These are phyloP conservation scores for Wickerhamomyces chaumierensis DNA, from an alignment of 805 yeast genomes.

Conservation along the genomic window DNA sequence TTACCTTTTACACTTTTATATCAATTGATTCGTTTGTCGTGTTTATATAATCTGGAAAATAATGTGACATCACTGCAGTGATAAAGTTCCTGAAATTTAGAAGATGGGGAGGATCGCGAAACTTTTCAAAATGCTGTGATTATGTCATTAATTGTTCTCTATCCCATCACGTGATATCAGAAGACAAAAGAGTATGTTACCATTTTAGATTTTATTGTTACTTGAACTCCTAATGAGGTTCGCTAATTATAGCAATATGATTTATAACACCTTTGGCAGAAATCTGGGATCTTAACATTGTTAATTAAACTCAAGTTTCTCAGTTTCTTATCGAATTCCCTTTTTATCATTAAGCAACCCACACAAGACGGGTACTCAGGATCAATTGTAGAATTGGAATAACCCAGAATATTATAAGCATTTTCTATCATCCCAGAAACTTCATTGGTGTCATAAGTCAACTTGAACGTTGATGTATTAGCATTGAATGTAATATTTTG, in stretches of 20 bases:
- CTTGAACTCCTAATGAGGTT: too few relatives aligned
- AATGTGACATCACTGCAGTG: too few relatives aligned
- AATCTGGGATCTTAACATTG: constrained; percentile 18
- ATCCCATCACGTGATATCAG: too few relatives aligned
- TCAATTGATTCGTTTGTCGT: too few relatives aligned
- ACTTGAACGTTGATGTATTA: constrained; percentile 49
- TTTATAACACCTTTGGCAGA: constrained; percentile 27
- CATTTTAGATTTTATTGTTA: too few relatives aligned
- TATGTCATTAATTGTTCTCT: too few relatives aligned
- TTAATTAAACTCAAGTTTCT: constrained; percentile 12
- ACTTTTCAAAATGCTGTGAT: too few relatives aligned
- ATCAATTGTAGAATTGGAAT: constrained; percentile 26
- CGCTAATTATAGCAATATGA: constrained; percentile 27
- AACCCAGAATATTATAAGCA: constrained; percentile 41
- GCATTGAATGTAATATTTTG: constrained; percentile 28
- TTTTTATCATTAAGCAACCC: constrained; percentile 45
- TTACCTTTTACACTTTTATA: too few relatives aligned
- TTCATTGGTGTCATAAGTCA: constrained; percentile 36
- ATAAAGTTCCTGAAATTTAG: too few relatives aligned
- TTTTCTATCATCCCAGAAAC: constrained; percentile 33
- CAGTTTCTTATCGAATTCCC: constrained; percentile 33
- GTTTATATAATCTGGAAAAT: too few relatives aligned
- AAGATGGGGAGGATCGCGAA: too few relatives aligned
- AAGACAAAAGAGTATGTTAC: too few relatives aligned
- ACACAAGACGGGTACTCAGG: constrained; percentile 33